Conservation (phyloP, 495 filamentous ascomycete genomes). For the Tuber brumale region DNA sequence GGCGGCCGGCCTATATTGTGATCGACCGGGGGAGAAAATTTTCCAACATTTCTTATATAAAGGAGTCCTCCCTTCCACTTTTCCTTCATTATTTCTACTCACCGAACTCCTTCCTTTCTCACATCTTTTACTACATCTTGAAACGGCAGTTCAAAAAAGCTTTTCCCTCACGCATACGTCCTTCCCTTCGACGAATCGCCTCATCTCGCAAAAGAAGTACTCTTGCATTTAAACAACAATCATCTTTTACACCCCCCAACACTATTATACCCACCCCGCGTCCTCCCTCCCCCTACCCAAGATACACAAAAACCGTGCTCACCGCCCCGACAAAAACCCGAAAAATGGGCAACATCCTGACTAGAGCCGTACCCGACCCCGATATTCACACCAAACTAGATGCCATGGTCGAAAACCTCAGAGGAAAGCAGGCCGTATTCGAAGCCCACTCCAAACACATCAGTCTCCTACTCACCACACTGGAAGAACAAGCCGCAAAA, state of each 20-base stretch:
- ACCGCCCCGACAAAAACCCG: background rate
- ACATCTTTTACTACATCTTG: background rate
- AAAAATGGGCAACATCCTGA: background rate
- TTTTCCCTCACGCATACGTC: background rate
- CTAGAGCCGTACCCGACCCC: background rate
- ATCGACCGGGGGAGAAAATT: background rate
- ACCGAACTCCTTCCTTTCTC: background rate
- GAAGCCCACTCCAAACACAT: background rate
- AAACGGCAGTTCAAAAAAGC: background rate
- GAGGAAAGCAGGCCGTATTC: background rate
- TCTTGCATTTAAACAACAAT: background rate
- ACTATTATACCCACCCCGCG: background rate
- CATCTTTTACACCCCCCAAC: background rate
- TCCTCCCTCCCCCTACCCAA: background rate
- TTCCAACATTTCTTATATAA: background rate
- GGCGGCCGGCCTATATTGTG: background rate
- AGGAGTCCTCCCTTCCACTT: background rate
- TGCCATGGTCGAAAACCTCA: background rate
- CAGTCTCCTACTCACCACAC: background rate
- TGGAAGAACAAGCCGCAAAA: background rate
- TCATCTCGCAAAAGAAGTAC: background rate
- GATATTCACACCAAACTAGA: background rate
- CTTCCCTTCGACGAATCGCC: background rate
- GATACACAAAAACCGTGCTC: background rate
- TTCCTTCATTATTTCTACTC: background rate